Percentiles rank a stretch among this genome's conserved stretches.
Conservation (phyloP, 139 green algal genomes). For the Gonium pectorale region DNA sequence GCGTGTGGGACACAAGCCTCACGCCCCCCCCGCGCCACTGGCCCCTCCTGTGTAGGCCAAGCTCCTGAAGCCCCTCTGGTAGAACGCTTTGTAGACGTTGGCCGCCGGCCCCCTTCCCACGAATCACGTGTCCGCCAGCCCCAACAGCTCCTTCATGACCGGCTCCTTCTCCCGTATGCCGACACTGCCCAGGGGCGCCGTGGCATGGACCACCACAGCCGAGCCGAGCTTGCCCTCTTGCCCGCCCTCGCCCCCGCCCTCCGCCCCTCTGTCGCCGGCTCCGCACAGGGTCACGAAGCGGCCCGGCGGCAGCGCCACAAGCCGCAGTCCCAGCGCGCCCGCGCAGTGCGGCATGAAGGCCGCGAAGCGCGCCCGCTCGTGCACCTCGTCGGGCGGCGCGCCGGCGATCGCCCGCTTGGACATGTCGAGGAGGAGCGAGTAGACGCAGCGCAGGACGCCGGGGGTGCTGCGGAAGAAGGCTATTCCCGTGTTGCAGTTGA, state of each 20-base stretch:
- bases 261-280: not conserved
- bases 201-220: not conserved
- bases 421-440: conserved; percentile 42
- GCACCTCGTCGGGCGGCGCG: not conserved
- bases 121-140: too few relatives aligned
- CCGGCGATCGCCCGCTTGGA: not conserved
- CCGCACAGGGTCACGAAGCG: not conserved
- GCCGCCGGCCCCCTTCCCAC: too few relatives aligned
- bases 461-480: conserved; percentile 19
- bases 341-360: conserved; percentile 31
- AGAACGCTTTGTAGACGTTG: too few relatives aligned
- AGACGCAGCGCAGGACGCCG: conserved; percentile 24
- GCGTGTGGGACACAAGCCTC: too few relatives aligned
- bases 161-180: not conserved
- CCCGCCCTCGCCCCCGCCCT: not conserved
- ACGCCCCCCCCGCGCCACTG: too few relatives aligned
- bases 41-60: too few relatives aligned
- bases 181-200: not conserved
- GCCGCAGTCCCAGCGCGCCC: not conserved
- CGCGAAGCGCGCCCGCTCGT: conserved; percentile 30
- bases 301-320: not conserved
- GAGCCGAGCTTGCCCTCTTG: too few relatives aligned
- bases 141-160: not conserved
- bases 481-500: not conserved
- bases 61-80: too few relatives aligned